phyloP scores from a whole-genome alignment of 1,284 basidiomycete genomes.

The Cryptococcus jaspeensis region DNA sequence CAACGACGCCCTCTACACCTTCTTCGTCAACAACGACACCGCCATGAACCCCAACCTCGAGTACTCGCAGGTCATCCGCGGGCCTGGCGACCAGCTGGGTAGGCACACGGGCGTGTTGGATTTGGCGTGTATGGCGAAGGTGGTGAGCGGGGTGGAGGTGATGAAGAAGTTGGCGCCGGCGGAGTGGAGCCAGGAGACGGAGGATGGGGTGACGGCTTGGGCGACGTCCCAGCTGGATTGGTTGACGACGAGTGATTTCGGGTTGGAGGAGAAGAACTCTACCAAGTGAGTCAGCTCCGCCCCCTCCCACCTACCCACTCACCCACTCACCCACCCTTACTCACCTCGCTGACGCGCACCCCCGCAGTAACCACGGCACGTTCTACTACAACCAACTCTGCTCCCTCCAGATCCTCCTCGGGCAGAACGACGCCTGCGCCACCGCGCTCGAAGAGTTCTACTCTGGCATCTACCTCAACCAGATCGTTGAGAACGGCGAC shows the following conservation, averaged over 20 bases:
- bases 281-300: constrained; percentile 18
- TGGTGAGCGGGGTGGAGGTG: constrained; percentile 18
- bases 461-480: constrained; percentile 20
- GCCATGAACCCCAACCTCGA: constrained; percentile 68
- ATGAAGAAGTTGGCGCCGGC: constrained; percentile 16
- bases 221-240: constrained; percentile 18
- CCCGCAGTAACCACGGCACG: constrained; percentile 34
- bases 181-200: constrained; percentile 18
- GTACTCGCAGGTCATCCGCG: constrained; percentile 65
- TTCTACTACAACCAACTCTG: constrained; percentile 40
- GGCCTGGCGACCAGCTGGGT: constrained; percentile 49
- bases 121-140: constrained; percentile 23
- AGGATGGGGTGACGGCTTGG: constrained; percentile 18
- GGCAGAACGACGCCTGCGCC: constrained; percentile 22
- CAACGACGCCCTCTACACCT: constrained; percentile 19
- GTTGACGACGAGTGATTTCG: constrained; percentile 20
- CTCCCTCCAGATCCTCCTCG: constrained; percentile 29
- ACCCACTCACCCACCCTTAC: neutral
- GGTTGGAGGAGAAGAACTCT: constrained; percentile 24
- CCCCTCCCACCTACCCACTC: neutral
- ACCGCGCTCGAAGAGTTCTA: constrained; percentile 30
- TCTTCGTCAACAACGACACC: constrained; percentile 60
- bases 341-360: neutral
- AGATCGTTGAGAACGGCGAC: constrained; percentile 33
- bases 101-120: constrained; percentile 25